Conservation (phyloP, 805 yeast species). For the Metschnikowia cubensis region DNA sequence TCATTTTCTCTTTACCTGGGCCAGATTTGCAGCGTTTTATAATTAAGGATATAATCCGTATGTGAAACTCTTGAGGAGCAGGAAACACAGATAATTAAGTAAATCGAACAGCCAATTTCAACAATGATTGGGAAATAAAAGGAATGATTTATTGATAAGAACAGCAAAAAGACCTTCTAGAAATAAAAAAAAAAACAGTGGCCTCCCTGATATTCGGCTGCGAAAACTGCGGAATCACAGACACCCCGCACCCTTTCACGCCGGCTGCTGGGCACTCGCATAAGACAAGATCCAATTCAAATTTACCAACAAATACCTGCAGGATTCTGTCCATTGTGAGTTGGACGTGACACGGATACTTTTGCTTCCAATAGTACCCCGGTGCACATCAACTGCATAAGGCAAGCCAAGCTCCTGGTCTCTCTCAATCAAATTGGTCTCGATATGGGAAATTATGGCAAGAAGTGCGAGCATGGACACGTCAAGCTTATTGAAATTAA, state of each 20-base stretch:
- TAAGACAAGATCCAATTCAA: constrained; percentile 80
- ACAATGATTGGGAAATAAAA: not conserved
- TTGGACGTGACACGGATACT: constrained; percentile 70
- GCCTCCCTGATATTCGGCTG: not conserved
- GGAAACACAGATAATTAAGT: not conserved
- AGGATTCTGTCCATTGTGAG: constrained; percentile 86
- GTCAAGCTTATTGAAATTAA: constrained; percentile 75
- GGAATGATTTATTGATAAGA: not conserved
- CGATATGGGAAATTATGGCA: constrained; percentile 55
- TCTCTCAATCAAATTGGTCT: constrained; percentile 35
- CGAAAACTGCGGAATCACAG: not conserved
- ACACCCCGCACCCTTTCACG: not conserved
- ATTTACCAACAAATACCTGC: constrained; percentile 75
- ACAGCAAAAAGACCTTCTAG: not conserved
- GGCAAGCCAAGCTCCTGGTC: constrained; percentile 67
- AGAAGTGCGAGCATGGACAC: constrained; percentile 76
- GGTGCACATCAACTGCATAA: constrained; percentile 51
- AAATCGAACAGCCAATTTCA: not conserved
- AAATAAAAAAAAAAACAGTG: not conserved
- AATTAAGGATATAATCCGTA: not conserved
- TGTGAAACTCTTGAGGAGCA: not conserved
- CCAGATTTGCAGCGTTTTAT: not conserved
- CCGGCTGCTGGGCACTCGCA: constrained; percentile 40
- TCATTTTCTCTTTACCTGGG: not conserved
- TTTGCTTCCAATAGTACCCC: constrained; percentile 72